phyloP scores from a whole-genome alignment of 2,329 filamentous ascomycete species.

The Phaeosphaeria sp. region DNA sequence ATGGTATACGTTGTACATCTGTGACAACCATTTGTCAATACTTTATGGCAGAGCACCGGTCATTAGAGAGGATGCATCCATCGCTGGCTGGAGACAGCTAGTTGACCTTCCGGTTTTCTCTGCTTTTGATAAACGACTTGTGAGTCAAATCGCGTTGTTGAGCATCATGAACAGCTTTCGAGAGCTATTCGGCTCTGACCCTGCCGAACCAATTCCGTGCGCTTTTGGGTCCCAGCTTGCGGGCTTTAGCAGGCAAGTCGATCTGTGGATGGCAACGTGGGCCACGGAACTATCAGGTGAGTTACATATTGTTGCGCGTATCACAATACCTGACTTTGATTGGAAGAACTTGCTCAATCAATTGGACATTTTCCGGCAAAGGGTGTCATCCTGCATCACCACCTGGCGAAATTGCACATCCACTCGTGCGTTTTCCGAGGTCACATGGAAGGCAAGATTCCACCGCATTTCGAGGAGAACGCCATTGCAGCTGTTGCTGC shows the following conservation, averaged over 20 bases:
- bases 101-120: slow-evolving; percentile 60
- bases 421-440: slow-evolving; percentile 58
- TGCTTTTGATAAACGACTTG: slow-evolving; percentile 62
- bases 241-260: slow-evolving; percentile 49
- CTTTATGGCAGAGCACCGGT: slow-evolving; percentile 66
- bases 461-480: slow-evolving; percentile 55
- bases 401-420: slow-evolving; percentile 62
- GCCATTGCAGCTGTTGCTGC: slow-evolving; percentile 57
- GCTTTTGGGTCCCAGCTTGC: slow-evolving; percentile 60
- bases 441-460: slow-evolving; percentile 56
- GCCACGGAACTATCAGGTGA: slow-evolving; percentile 52
- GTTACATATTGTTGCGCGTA: slow-evolving; percentile 20
- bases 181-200: slow-evolving; percentile 64
- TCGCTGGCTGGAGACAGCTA: slow-evolving; percentile 65
- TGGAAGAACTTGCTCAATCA: slow-evolving; percentile 52
- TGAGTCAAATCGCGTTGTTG: slow-evolving; percentile 65
- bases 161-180: slow-evolving; percentile 64
- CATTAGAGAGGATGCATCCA: slow-evolving; percentile 64
- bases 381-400: slow-evolving; percentile 60
- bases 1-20: slow-evolving; percentile 67
- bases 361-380: slow-evolving; percentile 59
- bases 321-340: slow-evolving; percentile 20
- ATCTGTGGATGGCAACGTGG: slow-evolving; percentile 61
- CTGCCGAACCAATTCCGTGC: slow-evolving; percentile 59
- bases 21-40: slow-evolving; percentile 70